Percentiles rank a stretch among this genome's conserved stretches.
Conservation (phyloP, 352 stramenopile species). For the Globisporangium perplexum region DNA sequence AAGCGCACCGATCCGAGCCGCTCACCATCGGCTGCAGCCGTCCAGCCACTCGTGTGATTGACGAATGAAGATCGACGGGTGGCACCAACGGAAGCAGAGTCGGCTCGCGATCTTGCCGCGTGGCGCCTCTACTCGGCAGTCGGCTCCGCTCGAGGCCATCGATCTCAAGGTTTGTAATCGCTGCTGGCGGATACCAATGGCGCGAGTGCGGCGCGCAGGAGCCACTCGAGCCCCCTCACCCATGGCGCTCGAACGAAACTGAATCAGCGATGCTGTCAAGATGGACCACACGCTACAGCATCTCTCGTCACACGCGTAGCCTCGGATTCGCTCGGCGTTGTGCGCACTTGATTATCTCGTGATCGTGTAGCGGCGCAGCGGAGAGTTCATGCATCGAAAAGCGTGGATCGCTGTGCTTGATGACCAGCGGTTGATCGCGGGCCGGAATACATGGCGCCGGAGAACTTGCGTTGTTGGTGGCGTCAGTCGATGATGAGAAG, state of each 20-base stretch:
- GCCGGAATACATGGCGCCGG: background rate
- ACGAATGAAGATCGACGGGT: constrained; percentile 6
- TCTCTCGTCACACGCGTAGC: background rate
- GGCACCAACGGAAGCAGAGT: background rate
- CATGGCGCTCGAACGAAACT: background rate
- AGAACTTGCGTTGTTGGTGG: too few species aligned
- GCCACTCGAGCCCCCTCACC: too few species aligned
- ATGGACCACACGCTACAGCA: too few species aligned
- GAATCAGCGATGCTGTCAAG: constrained; percentile 1
- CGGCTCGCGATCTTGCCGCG: background rate
- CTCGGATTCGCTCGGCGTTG: background rate
- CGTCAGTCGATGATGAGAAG: background rate
- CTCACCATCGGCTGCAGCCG: constrained; percentile 18
- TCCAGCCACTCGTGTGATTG: constrained; percentile 6
- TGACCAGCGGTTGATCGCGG: background rate
- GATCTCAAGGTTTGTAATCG: constrained; percentile 1
- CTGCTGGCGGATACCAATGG: constrained; percentile 7
- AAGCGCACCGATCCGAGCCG: constrained; percentile 50
- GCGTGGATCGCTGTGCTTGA: background rate
- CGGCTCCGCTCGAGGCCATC: background rate
- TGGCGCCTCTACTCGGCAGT: background rate
- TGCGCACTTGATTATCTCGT: background rate
- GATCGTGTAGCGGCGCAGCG: background rate
- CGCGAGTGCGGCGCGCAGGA: background rate
- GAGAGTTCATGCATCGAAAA: background rate